phyloP scores from a whole-genome alignment of 225 moss, liverwort and hornwort species.

The Pleurozium schreberi region DNA sequence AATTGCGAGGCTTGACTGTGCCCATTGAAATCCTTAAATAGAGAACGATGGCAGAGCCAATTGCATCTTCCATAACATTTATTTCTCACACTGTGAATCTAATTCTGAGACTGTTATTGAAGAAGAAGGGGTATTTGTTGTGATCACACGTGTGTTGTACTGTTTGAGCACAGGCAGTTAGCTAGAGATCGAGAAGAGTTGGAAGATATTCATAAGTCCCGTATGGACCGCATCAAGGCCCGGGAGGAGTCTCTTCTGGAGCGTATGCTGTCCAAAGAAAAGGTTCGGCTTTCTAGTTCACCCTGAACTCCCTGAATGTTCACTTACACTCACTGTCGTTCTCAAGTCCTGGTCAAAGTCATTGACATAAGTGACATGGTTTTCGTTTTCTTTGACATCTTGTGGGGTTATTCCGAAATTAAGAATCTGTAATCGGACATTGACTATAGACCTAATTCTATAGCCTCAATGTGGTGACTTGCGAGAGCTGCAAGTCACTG shows the following conservation, averaged over 20 bases:
- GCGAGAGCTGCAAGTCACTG: background rate
- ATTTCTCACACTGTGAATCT: background rate
- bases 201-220: conserved; percentile 64
- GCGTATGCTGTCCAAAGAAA: conserved; percentile 63
- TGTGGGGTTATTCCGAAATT: background rate
- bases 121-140: background rate
- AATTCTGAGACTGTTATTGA: background rate
- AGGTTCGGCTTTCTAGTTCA: conserved; percentile 28
- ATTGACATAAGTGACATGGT: background rate
- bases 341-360: background rate
- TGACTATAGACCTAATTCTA: background rate
- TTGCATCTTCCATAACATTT: background rate
- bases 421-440: background rate
- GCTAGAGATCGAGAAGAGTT: conserved; percentile 62
- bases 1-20: background rate
- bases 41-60: background rate
- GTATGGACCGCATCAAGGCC: conserved; percentile 59
- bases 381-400: background rate
- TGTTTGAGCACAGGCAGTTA: conserved; percentile 40
- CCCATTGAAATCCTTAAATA: background rate
- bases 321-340: background rate
- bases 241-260: conserved; percentile 61
- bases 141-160: background rate
- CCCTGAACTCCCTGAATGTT: background rate
- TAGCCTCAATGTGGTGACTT: background rate